phyloP scores from a whole-genome alignment of 371 early-diverging fungal species.

The Batkoa obscura region DNA sequence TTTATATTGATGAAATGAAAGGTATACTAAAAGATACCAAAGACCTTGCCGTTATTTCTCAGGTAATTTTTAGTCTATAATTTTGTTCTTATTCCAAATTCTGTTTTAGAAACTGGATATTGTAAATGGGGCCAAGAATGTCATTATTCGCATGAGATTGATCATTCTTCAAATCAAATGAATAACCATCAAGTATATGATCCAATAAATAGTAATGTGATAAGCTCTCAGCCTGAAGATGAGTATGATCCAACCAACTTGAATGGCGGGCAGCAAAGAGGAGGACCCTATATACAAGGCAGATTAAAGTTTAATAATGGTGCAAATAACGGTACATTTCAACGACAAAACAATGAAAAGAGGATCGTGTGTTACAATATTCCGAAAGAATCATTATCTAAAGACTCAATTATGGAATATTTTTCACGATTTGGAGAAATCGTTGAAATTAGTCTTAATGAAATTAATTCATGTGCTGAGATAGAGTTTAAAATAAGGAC shows the following conservation, averaged over 20 bases:
- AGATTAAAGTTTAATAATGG: slow-evolving; percentile 12
- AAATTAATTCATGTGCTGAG: slow-evolving; percentile 26
- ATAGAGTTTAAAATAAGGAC: slow-evolving; percentile 33
- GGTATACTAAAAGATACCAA: background rate
- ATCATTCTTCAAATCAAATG: slow-evolving; percentile 9
- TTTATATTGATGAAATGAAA: background rate
- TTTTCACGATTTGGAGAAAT: slow-evolving; percentile 57
- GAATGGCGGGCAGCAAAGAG: background rate
- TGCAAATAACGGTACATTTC: slow-evolving; percentile 14
- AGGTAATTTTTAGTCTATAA: background rate
- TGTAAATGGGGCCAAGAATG: slow-evolving; percentile 67
- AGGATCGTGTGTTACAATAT: slow-evolving; percentile 22
- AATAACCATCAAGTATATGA: background rate
- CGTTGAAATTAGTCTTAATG: slow-evolving; percentile 40
- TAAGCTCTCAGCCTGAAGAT: background rate
- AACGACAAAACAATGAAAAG: slow-evolving; percentile 10
- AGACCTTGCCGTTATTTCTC: background rate
- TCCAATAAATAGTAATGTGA: background rate
- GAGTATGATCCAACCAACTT: background rate
- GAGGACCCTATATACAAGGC: background rate
- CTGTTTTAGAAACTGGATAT: slow-evolving; percentile 38
- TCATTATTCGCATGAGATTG: slow-evolving; percentile 55
- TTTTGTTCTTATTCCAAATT: background rate
- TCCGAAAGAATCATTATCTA: slow-evolving; percentile 35
- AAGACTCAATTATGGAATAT: slow-evolving; percentile 45